Evolutionary conservation across 179 eudicot genomes (phyloP), one percentile per base, ranked within the genome.

Genomic region (Drosera spatulata): DNA sequence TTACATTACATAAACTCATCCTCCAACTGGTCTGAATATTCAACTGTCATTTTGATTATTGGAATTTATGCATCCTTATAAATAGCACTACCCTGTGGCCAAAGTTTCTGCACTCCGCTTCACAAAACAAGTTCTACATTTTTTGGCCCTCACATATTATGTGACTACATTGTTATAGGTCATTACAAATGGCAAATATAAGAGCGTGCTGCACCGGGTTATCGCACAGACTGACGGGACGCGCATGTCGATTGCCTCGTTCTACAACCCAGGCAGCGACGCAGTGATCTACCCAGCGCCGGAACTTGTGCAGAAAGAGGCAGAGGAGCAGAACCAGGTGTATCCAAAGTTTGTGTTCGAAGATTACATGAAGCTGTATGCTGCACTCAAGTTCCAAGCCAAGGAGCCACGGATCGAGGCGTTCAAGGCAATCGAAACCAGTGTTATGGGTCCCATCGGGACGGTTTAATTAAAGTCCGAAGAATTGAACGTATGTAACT

Each of bases 351-450:
- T 64, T 41, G 67, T 64, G 53, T 64, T 55, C 39, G 67, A 55
- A 40, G 67, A 64, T 39, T 64, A 64, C 60, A 64, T 64, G 67
- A 64, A 55, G 54, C 42, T 64, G 12, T 64, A 64, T 47, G 39
- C 60, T 11, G 53, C 49, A 3, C 67, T 55, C 43, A 64, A 64
- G 60, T 64, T 64, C 10, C 53, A 64, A 39, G 61, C 67, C 14
- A 64, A 64, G 53, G 67, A 64, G 54, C 67, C 67, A 55, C 55
- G 67, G 10, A 55, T 64, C 39, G 67, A 64, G 48, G 67, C 67
- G 12, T 55, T 64, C 53, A 66, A 65, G 0, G 61, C 82, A 6
- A 55, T 64, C 53, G 63, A 65, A 0, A 63, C 77, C 46, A 55
- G 22, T 46, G 76, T 58, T 8, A 41, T 62, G 48, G 72, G 56